A percentile compares a stretch with the other conserved stretches of the same genome.
Evolutionary conservation across 768 basidiomycete species (phyloP).

Genomic region (Suillus discolor): DNA sequence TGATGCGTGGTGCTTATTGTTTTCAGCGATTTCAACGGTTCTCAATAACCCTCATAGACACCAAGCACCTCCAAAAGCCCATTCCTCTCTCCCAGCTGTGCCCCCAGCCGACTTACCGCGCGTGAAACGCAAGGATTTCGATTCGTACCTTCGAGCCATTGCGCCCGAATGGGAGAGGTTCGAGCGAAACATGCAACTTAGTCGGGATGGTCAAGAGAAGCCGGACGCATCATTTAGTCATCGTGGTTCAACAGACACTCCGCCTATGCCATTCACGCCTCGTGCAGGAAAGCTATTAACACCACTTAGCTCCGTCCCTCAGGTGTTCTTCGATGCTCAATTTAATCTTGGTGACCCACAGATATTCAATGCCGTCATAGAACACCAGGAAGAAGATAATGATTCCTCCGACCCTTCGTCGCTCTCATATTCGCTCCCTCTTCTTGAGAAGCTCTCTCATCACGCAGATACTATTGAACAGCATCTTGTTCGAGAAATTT

Average conservation of each 20-base stretch:
- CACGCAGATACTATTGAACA: constrained; percentile 94
- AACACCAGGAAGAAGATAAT: constrained; percentile 44
- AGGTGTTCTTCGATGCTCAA: constrained; percentile 73
- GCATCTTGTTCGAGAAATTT: constrained; percentile 92
- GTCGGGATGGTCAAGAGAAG: constrained; percentile 34
- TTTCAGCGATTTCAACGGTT: constrained; percentile 87
- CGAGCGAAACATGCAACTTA: constrained; percentile 44
- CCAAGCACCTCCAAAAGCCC: constrained; percentile 85
- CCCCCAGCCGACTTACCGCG: constrained; percentile 77
- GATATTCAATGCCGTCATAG: constrained; percentile 78
- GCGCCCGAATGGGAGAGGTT: constrained; percentile 79
- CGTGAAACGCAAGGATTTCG: constrained; percentile 82
- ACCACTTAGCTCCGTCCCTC: constrained; percentile 73
- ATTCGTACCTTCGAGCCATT: constrained; percentile 74
- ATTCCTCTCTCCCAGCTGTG: constrained; percentile 74
- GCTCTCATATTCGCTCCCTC: constrained; percentile 66
- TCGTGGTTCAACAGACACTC: constrained; percentile 11
- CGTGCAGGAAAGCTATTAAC: constrained; percentile 55
- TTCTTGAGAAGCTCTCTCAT: constrained; percentile 89
- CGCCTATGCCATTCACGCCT: constrained; percentile 30
- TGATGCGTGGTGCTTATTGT: constrained; percentile 12
- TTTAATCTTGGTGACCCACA: constrained; percentile 84
- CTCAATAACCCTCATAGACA: constrained; percentile 87
- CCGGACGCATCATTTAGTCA: constrained; percentile 19
- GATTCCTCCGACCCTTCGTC: constrained; percentile 56